Percentiles rank a stretch among this genome's conserved stretches.
Conservation (phyloP, 2,329 filamentous ascomycete species). For the Paramyrothecium roridum region DNA sequence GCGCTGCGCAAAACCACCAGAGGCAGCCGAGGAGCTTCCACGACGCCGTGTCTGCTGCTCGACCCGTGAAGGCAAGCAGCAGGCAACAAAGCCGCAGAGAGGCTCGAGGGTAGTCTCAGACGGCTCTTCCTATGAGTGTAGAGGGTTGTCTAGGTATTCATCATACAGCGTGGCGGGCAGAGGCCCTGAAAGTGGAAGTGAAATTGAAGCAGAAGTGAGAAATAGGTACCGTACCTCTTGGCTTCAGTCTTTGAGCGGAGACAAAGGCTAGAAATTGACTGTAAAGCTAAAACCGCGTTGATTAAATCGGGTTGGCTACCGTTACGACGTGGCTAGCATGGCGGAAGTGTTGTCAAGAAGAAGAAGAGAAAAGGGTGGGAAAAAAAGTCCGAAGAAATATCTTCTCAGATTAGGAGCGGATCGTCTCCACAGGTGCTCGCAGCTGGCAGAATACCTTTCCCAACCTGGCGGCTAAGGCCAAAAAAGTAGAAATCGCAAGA, state of each 20-base stretch:
- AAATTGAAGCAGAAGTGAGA: too few species aligned
- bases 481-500: too few species aligned
- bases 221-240: too few species aligned
- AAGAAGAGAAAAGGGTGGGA: constrained; percentile 6
- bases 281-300: too few species aligned
- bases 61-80: background rate
- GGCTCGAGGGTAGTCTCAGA: constrained; percentile 36
- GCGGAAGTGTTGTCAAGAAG: constrained; percentile 3
- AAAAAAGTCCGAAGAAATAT: background rate
- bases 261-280: too few species aligned
- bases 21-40: constrained; percentile 3
- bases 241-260: too few species aligned
- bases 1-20: background rate
- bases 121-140: constrained; percentile 42
- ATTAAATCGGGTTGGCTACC: constrained; percentile 1
- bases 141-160: constrained; percentile 37
- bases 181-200: background rate
- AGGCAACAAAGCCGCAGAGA: constrained; percentile 2
- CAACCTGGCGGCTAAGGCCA: too few species aligned
- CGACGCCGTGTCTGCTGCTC: background rate
- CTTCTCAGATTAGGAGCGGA: background rate
- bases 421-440: too few species aligned
- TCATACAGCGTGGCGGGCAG: constrained; percentile 28
- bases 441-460: too few species aligned
- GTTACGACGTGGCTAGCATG: background rate